Percentiles rank a stretch among this genome's conserved stretches.
Evolutionary conservation across 2,329 filamentous ascomycete genomes (phyloP).

Genomic region (Xylaria sp.): DNA sequence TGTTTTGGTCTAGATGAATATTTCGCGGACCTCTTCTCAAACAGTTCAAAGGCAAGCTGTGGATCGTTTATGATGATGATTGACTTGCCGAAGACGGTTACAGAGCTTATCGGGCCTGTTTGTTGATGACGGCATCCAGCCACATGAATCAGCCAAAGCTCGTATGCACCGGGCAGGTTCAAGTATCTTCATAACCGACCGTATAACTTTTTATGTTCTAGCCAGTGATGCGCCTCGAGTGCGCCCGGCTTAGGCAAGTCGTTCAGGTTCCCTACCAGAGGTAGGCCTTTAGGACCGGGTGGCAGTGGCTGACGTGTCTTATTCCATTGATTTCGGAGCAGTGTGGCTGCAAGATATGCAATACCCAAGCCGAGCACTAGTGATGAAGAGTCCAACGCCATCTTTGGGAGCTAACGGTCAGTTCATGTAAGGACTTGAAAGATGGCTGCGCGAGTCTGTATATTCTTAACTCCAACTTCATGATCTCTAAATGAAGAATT

Average conservation of each 20-base stretch:
- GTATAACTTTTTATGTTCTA: conserved; percentile 54
- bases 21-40: conserved; percentile 51
- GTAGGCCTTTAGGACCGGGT: conserved; percentile 61
- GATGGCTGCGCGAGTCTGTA: conserved; percentile 14
- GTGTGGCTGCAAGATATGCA: conserved; percentile 19
- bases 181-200: conserved; percentile 24
- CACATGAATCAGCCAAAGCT: conserved; percentile 15
- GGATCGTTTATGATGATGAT: conserved; percentile 56
- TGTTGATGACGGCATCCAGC: conserved; percentile 15
- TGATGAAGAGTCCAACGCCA: conserved; percentile 9
- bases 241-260: conserved; percentile 57
- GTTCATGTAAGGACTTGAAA: conserved; percentile 6
- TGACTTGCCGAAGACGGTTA: conserved; percentile 55
- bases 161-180: conserved; percentile 5
- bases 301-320: conserved; percentile 49
- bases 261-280: conserved; percentile 62
- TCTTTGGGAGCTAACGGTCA: conserved; percentile 2
- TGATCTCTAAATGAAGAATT: conserved; percentile 13
- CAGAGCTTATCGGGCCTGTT: conserved; percentile 52
- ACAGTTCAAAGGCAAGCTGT: conserved; percentile 52
- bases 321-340: conserved; percentile 11
- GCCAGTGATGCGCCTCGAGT: conserved; percentile 55
- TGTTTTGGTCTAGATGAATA: conserved; percentile 50
- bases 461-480: conserved; percentile 10
- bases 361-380: conserved; percentile 17